These are phyloP conservation scores for Pelargonium cotyledonis DNA, from an alignment of 441 rosid species.

Conservation along the genomic window DNA sequence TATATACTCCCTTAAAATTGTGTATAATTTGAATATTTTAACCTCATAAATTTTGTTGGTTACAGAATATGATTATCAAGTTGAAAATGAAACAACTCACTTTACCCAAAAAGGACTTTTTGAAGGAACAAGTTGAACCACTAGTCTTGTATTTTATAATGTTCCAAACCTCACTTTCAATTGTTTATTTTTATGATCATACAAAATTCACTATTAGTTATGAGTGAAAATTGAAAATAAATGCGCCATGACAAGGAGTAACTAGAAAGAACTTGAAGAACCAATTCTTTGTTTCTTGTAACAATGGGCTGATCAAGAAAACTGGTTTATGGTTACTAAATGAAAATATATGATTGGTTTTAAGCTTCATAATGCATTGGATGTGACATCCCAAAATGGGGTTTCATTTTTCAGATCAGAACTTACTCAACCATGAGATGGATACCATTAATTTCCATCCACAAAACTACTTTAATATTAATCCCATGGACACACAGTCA, in stretches of 20 bases:
- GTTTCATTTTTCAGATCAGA: neutral
- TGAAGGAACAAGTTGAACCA: no score
- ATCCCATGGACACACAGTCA: neutral
- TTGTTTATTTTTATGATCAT: no score
- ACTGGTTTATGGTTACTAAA: neutral
- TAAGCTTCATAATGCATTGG: neutral
- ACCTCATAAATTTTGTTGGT: no score
- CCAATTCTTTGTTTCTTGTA: neutral
- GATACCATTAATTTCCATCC: neutral
- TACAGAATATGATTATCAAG: no score
- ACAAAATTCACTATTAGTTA: no score
- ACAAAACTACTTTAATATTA: neutral
- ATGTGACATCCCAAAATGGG: neutral
- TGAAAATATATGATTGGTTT: neutral
- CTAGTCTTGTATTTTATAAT: no score
- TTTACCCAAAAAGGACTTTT: no score
- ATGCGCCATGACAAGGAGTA: neutral
- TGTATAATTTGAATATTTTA: no score
- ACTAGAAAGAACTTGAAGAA: neutral
- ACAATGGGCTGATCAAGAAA: constrained; percentile 4
- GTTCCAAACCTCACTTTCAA: no score
- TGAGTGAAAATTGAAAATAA: neutral
- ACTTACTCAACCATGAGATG: neutral
- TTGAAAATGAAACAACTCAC: no score
- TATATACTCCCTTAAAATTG: no score